These are phyloP conservation scores for Lathyrus oleraceus DNA, from an alignment of 306 rosid species.

Conservation along the genomic window DNA sequence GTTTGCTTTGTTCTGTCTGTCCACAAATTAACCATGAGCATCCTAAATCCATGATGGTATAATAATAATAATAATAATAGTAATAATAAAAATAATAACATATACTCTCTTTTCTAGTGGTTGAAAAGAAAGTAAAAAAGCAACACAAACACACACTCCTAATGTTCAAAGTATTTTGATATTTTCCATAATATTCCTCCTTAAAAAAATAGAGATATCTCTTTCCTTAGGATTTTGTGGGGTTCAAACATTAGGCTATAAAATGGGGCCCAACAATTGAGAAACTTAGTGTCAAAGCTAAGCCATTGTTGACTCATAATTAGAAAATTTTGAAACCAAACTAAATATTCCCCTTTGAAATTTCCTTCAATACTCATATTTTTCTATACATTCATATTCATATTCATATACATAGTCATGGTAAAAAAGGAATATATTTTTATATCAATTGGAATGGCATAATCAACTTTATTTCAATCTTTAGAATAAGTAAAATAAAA, in stretches of 20 bases:
- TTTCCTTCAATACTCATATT: slow-evolving; percentile 46
- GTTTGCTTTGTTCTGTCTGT: slow-evolving; percentile 55
- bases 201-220: slow-evolving; percentile 61
- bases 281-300: slow-evolving; percentile 71
- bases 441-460: slow-evolving; percentile 49
- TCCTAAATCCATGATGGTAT: slow-evolving; percentile 64
- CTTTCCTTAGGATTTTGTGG: slow-evolving; percentile 89
- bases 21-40: slow-evolving; percentile 45
- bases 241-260: slow-evolving; percentile 48
- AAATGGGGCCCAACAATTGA: slow-evolving; percentile 48
- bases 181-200: slow-evolving; percentile 51
- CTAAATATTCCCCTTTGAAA: slow-evolving; percentile 58
- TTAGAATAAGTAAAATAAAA: slow-evolving; percentile 44
- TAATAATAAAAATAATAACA: slow-evolving; percentile 22
- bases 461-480: slow-evolving; percentile 51
- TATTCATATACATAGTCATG: slow-evolving; percentile 16
- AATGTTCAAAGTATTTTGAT: slow-evolving; percentile 46
- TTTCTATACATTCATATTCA: background rate
- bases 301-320: slow-evolving; percentile 52
- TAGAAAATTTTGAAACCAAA: slow-evolving; percentile 63
- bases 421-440: slow-evolving; percentile 34
- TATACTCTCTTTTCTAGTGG: slow-evolving; percentile 48
- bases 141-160: slow-evolving; percentile 46
- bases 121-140: slow-evolving; percentile 62
- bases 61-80: slow-evolving; percentile 51